Evolutionary conservation across 2,329 filamentous ascomycete species (phyloP).

Genomic region (Claviceps paspali): DNA sequence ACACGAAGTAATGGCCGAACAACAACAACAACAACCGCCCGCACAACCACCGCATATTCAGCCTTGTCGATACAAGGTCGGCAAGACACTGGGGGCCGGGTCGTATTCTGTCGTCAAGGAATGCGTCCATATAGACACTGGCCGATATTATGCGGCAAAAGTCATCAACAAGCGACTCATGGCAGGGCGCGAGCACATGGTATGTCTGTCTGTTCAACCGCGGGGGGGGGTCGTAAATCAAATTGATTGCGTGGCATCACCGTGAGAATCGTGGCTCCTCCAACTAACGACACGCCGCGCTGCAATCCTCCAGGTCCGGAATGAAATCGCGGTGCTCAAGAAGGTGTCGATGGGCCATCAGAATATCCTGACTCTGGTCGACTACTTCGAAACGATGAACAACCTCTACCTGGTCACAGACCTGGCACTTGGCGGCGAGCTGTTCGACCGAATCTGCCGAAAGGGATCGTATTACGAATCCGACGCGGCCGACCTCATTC

Average conservation of each 20-base stretch:
- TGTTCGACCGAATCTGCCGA: conserved; percentile 96
- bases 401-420: conserved; percentile 98
- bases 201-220: conserved; percentile 27
- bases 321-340: conserved; percentile 95
- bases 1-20: conserved; percentile 11
- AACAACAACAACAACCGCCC: conserved; percentile 19
- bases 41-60: conserved; percentile 54
- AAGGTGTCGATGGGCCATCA: conserved; percentile 98
- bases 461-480: conserved; percentile 98
- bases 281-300: neutral
- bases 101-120: conserved; percentile 98
- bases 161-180: conserved; percentile 98
- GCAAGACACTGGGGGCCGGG: conserved; percentile 90
- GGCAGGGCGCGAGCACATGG: conserved; percentile 97
- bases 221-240: no score
- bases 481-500: conserved; percentile 88
- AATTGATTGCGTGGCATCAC: no score
- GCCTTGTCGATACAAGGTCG: conserved; percentile 95
- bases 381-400: conserved; percentile 99
- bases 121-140: conserved; percentile 96
- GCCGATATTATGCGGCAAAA: conserved; percentile 95
- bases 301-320: conserved; percentile 54
- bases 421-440: conserved; percentile 84
- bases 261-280: no score
- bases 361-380: conserved; percentile 92